These are phyloP conservation scores for Termitomyces bulborhizus DNA, from an alignment of 768 basidiomycete genomes.

Conservation along the genomic window DNA sequence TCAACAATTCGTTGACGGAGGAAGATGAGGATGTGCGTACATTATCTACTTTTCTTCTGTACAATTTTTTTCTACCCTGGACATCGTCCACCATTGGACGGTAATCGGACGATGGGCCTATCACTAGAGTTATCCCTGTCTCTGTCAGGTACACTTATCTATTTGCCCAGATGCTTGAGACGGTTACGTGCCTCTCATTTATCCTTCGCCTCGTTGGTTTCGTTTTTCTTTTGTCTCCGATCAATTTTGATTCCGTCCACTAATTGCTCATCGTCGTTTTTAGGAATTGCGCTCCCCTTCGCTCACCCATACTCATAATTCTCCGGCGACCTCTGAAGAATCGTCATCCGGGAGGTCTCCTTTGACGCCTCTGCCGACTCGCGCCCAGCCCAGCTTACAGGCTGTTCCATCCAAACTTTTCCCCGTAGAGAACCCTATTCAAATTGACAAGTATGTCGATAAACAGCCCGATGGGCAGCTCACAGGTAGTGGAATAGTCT, in stretches of 20 bases:
- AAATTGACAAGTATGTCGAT: slow-evolving; percentile 3
- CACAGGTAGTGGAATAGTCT: slow-evolving; percentile 6
- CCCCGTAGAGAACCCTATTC: slow-evolving; percentile 4
- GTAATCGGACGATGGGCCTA: not conserved
- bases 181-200: not conserved
- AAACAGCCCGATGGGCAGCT: not conserved
- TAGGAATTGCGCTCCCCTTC: slow-evolving; percentile 21
- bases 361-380: slow-evolving; percentile 13
- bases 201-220: not conserved
- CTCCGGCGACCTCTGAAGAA: slow-evolving; percentile 29
- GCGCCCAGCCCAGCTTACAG: slow-evolving; percentile 7
- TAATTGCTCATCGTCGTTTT: not conserved
- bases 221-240: not conserved
- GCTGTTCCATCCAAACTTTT: slow-evolving; percentile 9
- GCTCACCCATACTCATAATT: slow-evolving; percentile 26
- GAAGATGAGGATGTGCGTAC: slow-evolving; percentile 46
- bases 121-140: not conserved
- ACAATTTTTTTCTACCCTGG: not conserved
- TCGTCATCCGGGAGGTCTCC: slow-evolving; percentile 20
- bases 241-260: not conserved
- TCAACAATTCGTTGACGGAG: slow-evolving; percentile 51
- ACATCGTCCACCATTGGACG: not conserved
- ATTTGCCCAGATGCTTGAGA: not conserved
- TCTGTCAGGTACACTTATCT: not conserved
- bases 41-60: not conserved